Conservation (phyloP, 495 filamentous ascomycete species). For the Aspergillus kassunensis region DNA sequence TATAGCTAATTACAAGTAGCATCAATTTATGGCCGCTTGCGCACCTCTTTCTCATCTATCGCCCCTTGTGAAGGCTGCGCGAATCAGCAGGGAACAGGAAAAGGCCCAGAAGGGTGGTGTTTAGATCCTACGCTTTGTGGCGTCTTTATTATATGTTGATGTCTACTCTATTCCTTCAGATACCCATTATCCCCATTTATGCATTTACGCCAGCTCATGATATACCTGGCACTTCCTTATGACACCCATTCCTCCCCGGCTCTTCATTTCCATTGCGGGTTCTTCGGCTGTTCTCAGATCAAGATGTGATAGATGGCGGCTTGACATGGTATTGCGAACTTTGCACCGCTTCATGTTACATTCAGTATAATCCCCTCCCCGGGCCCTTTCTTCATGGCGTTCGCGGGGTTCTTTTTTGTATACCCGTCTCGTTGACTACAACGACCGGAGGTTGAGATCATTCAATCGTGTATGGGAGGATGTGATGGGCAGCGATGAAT, state of each 20-base stretch:
- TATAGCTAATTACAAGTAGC: constrained; percentile 52
- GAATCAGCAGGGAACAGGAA: constrained; percentile 78
- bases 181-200: constrained; percentile 39
- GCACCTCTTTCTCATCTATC: constrained; percentile 72
- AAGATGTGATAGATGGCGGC: constrained; percentile 24
- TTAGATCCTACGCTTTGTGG: constrained; percentile 20
- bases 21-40: constrained; percentile 77
- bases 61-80: constrained; percentile 82
- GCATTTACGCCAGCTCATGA: constrained; percentile 30
- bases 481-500: too few relatives aligned
- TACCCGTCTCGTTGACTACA: constrained; percentile 9
- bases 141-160: constrained; percentile 26
- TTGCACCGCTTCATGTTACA: constrained; percentile 6
- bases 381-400: constrained; percentile 9
- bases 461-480: too few relatives aligned
- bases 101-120: constrained; percentile 60
- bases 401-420: constrained; percentile 1
- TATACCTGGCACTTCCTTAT: constrained; percentile 26
- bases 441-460: too few relatives aligned
- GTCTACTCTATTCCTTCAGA: constrained; percentile 37
- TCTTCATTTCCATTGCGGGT: constrained; percentile 9
- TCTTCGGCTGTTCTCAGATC: constrained; percentile 8
- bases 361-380: constrained; percentile 16
- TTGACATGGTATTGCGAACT: constrained; percentile 3
- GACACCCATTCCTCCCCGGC: constrained; percentile 8